Evolutionary conservation across 495 filamentous ascomycete species (phyloP).

Genomic region (Saxophila tyrrhenica): DNA sequence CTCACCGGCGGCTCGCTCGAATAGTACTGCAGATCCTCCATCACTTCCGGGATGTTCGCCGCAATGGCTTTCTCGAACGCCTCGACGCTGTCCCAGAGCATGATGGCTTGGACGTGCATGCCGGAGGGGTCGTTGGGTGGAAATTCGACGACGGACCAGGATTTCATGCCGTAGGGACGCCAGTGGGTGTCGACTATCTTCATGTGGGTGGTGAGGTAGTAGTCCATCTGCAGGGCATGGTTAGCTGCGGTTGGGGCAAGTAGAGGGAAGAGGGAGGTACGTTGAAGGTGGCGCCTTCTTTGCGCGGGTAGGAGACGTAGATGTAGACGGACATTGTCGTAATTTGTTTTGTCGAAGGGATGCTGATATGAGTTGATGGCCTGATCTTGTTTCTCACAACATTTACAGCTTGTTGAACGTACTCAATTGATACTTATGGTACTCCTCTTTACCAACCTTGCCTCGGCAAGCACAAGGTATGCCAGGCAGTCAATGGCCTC

Average conservation of each 20-base stretch:
- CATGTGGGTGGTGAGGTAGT: conserved; percentile 26
- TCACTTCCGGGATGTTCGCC: conserved; percentile 12
- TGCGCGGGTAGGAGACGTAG: conserved; percentile 19
- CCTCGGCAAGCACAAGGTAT: no score
- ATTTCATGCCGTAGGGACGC: conserved; percentile 17
- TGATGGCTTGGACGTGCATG: conserved; percentile 10
- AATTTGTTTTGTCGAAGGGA: not conserved
- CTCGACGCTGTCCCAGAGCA: conserved; percentile 20
- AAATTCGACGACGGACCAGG: conserved; percentile 12
- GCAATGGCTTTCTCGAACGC: conserved; percentile 15
- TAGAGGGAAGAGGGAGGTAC: not conserved
- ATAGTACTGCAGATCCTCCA: conserved; percentile 20
- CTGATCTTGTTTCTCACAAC: not conserved
- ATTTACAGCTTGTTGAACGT: not conserved
- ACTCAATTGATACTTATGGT: no score
- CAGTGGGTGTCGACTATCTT: conserved; percentile 15
- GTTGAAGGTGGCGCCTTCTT: conserved; percentile 19
- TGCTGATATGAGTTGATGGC: not conserved
- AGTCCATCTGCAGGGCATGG: conserved; percentile 5
- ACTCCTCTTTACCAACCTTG: no score
- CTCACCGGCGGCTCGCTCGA: conserved; percentile 15
- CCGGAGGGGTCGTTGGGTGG: conserved; percentile 6
- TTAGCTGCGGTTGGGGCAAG: not conserved
- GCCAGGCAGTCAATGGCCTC: no score
- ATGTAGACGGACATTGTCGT: conserved; percentile 6